These are phyloP conservation scores for Triglochin maritima DNA, from an alignment of 106 monocot species.

Conservation along the genomic window DNA sequence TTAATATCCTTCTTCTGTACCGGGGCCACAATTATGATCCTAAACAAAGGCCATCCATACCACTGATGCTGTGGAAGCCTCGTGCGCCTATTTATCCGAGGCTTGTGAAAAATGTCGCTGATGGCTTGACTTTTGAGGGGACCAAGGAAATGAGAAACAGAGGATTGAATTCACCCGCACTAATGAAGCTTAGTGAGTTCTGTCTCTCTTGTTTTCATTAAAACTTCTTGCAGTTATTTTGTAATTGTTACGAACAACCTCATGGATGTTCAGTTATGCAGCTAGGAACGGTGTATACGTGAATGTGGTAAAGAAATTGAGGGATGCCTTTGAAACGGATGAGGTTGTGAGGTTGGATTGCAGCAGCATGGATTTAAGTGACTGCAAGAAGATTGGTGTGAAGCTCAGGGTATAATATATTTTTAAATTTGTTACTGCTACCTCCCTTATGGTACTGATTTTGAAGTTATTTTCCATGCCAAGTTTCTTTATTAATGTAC, in stretches of 20 bases:
- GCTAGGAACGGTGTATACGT: slow-evolving; percentile 92
- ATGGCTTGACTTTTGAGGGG: slow-evolving; percentile 66
- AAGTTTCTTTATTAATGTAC: neutral
- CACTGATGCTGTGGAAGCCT: slow-evolving; percentile 88
- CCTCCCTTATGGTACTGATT: neutral
- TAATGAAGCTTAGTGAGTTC: slow-evolving; percentile 72
- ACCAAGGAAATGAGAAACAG: slow-evolving; percentile 75
- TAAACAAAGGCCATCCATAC: slow-evolving; percentile 43
- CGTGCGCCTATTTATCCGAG: slow-evolving; percentile 69
- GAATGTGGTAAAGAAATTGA: slow-evolving; percentile 56
- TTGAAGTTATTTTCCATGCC: neutral
- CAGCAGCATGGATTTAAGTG: slow-evolving; percentile 41
- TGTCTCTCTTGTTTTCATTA: neutral
- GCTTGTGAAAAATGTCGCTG: slow-evolving; percentile 62
- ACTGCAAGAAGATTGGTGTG: slow-evolving; percentile 91
- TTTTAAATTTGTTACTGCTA: neutral
- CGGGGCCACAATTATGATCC: slow-evolving; percentile 79
- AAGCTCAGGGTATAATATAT: slow-evolving; percentile 60
- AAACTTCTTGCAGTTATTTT: neutral
- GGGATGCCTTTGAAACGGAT: slow-evolving; percentile 49
- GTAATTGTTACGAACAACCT: neutral
- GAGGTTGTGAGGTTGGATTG: slow-evolving; percentile 84
- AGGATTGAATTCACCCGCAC: slow-evolving; percentile 54
- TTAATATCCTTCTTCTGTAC: slow-evolving; percentile 67
- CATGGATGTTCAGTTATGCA: slow-evolving; percentile 16